Base-by-base conservation (phyloP, 176 grass and related monocot species). In the Tillandsia fasciculata region DNA sequence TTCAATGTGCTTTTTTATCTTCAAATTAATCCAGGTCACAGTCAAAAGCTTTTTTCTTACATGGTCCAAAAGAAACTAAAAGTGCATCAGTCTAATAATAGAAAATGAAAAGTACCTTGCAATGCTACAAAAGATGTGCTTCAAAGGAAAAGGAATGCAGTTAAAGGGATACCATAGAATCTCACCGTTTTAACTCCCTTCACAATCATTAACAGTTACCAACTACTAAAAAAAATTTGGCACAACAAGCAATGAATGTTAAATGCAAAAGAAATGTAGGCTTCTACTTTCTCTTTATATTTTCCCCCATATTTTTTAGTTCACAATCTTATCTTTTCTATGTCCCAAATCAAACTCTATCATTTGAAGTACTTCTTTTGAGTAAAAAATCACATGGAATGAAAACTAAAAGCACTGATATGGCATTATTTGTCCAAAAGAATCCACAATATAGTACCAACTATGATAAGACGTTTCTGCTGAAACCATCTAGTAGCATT, bases 41-140 rank as follows among this genome's bases (percentile, higher is more conserved):
- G 72, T 74, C 72, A 74, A 74, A 74, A 74, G 59, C 20, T 74
- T 64, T n/a, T 42, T 57, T 52, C 11, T 15, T 9, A 27, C 26
- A 52, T 65, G 48, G 72, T 65, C 72, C 72, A 65, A 74, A 74
- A 74, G 72, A 27, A 57, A 65, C 20, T 14, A 15, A 74, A 64
- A 52, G 48, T n/a, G 52, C 13, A 42, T 9, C 0, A 51, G 17
- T 51, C 61, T n/a, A 64, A 65, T 29, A 74, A 74, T 74, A 64
- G 72, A 5, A 74, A 29, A 7, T 61, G 8, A 50, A 76, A 76
- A 66, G 73, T 52, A 28, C 11, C 5, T 14, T 51, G 24, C 63
- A 26, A 76, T 54, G 63, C 73, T 66, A 76, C 50, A 76, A 76
- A 75, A 76, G 73, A 12, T 42, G 64, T 67, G 73, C 50, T 67